Evolutionary conservation across 1,284 basidiomycete species (phyloP), one percentile per base, ranked within the genome.

Genomic region (Cutaneotrichosporon arboriforme): DNA sequence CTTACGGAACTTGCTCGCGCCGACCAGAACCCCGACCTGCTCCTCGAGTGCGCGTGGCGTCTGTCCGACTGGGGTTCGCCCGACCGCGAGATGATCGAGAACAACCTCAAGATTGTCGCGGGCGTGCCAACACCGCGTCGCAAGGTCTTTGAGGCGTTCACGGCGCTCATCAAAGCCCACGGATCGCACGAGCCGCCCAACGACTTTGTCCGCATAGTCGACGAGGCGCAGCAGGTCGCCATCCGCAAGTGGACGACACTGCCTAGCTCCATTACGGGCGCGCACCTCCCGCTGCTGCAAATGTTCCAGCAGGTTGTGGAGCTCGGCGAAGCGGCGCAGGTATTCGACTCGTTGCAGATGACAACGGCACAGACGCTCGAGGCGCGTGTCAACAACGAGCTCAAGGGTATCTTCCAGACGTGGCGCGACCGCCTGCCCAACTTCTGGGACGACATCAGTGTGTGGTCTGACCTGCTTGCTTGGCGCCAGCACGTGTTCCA

Each of bases 251-350:
- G 96, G 96, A 84, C 88, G 54, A 85, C 85, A 46, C 78, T 99
- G 14, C 96, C 97, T 2, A 77, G 81, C 8, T 82, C 88, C 26
- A 82, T 98, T 51, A 94, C 92, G 1, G 81, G 85, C 34, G 92
- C 93, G 2, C 97, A 99, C 71, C 83, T 98, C 8, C 94, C 96
- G 1, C 78, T 99, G 26, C 78, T 99, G 26, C 93, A 97, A 72
- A 87, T 97, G 74, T 99, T 98, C 81, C 96, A 99, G 76, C 97
- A 98, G 70, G 94, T 97, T 61, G 93, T 99, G 41, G 96, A 99
- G 75, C 81, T 99, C 18, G 89, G 93, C 69, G 96, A 99, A 76
- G 93, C 96, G 4, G 86, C 91, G 5, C 86, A 89, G 62, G 94
- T 99, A 45, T 98, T 98, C 68, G 86, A 87, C 34, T 91, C 87